These are phyloP conservation scores for Chrysoporthe cubensis DNA, from an alignment of 2,329 filamentous ascomycete species.

Conservation along the genomic window DNA sequence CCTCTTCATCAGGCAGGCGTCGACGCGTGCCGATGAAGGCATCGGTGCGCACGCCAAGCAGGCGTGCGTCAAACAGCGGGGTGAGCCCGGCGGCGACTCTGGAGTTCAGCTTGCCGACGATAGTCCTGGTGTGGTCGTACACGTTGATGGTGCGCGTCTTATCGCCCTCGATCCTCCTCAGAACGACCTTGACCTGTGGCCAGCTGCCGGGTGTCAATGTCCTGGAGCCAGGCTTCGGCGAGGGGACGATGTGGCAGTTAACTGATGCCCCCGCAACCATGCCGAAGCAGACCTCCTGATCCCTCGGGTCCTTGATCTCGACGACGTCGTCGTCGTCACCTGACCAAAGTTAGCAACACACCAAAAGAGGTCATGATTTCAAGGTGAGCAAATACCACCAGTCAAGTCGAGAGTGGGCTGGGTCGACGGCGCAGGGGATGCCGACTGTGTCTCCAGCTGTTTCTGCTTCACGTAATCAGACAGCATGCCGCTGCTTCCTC, in stretches of 20 bases:
- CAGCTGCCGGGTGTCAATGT: conserved; percentile 64
- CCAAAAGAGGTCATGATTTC: not conserved
- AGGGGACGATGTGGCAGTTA: conserved; percentile 70
- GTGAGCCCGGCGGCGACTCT: conserved; percentile 69
- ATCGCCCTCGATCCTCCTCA: conserved; percentile 63
- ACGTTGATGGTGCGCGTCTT: conserved; percentile 68
- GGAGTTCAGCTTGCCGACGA: conserved; percentile 77
- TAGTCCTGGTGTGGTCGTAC: conserved; percentile 69
- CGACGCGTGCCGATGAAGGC: conserved; percentile 71
- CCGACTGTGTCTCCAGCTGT: conserved; percentile 46
- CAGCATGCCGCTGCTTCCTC: conserved; percentile 59
- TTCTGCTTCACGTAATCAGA: conserved; percentile 69
- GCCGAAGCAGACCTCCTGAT: conserved; percentile 80
- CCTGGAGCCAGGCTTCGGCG: conserved; percentile 65
- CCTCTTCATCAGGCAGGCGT: conserved; percentile 64
- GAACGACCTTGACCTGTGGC: conserved; percentile 74
- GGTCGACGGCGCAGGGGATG: conserved; percentile 31
- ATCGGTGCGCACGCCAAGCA: conserved; percentile 69
- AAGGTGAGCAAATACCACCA: conserved; percentile 43
- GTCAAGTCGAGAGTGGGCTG: conserved; percentile 59
- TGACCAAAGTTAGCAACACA: conserved; percentile 34
- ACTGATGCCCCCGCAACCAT: conserved; percentile 71
- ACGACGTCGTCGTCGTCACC: conserved; percentile 61
- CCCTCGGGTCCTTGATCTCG: conserved; percentile 61
- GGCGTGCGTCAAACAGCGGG: conserved; percentile 71